Evolutionary conservation across 495 filamentous ascomycete species (phyloP), one percentile per base, ranked within the genome.

Genomic region (Trichocladium uniseriatum): DNA sequence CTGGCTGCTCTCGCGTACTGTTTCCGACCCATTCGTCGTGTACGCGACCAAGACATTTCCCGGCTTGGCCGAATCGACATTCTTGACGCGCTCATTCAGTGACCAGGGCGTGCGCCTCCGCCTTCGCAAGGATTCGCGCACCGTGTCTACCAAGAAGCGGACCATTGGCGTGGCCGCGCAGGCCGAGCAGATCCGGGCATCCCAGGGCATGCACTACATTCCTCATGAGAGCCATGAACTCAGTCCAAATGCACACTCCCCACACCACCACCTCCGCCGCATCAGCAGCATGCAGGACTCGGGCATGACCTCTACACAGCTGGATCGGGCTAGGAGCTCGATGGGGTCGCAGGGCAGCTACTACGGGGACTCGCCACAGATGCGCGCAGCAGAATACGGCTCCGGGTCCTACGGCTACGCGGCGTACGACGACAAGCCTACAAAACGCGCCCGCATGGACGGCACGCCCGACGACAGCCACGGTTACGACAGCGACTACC

Each of bases 61-160:
- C 4, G 91, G 91, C 24, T 83, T 94, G 79, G 77, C 79, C 36
- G 91, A 95, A 62, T 96, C 91, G 8, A 96, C 92, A 0, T 86
- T 87, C 60, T 69, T 98, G 16, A 95, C 92, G 3, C 79, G 90
- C 52, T 87, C 88, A 0, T 97, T 98, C 68, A 87, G 87, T 51
- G 92, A 98, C 62, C 92, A 98, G 64, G 92, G 92, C 15, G 88
- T 97, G 11, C 82, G 89, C 34, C 71, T 98, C 38, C 78, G 91
- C 43, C 80, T 96, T 38, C 79, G 90, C 50, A 98, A 98, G 63
- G 89, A 95, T 58, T 72, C 69, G 6, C 54, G 71, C 19, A 67
- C 64, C 14, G 65, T 70, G 24, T 67, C 65, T 7, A 71, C 67
- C 20, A 63, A 70, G 31, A 75, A 75, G 48, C 62, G 71, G 31